Base-by-base conservation (phyloP, 257 asterid species). In the Solanum habrochaites region DNA sequence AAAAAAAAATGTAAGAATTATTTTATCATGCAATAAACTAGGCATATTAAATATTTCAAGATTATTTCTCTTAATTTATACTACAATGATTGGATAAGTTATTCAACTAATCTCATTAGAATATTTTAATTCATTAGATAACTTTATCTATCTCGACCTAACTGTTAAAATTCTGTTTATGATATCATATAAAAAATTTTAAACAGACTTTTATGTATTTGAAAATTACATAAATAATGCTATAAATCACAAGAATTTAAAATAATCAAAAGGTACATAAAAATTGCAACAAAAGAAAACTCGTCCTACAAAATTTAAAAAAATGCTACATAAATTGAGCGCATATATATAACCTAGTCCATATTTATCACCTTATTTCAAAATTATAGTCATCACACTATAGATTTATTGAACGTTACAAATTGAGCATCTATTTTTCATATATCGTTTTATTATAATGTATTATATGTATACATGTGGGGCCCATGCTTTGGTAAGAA, bases 1-100 rank as follows among this genome's bases (percentile, higher is more conserved):
- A 4, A 21, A 58, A 8, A 21, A 21, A 58, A 58, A 21, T 1
- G 12, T 20, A 58, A 58, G 25, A 58, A 1, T 21, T 56, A 1
- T 56, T 56, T 56, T 56, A 1, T 20, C 1, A 7, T 7, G 0
- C 0, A 3, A 20, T 58, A 8, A 11, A 0, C 16, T 49, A 49
- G 60, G 3, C 20, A 8, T 15, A 49, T 6, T 16, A 52, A 52
- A 16, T 52, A 52, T 16, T 16, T 16, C 23, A 52, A 52, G 60
- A 52, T 52, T 43, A 43, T 43, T 43, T 10, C 4, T 42, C 1
- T 10, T 4, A 42, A 42, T 42, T 42, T 42, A 42, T 47, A 47
- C 0, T 47, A 4, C 15, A 13, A 47, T 42, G 0, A 42, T 42
- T 2, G 13, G 4, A 43, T 3, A 43, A 43, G 47, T 43, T 43